These are phyloP conservation scores for Botrytis tulipae DNA, from an alignment of 2,329 filamentous ascomycete species.

Conservation along the genomic window DNA sequence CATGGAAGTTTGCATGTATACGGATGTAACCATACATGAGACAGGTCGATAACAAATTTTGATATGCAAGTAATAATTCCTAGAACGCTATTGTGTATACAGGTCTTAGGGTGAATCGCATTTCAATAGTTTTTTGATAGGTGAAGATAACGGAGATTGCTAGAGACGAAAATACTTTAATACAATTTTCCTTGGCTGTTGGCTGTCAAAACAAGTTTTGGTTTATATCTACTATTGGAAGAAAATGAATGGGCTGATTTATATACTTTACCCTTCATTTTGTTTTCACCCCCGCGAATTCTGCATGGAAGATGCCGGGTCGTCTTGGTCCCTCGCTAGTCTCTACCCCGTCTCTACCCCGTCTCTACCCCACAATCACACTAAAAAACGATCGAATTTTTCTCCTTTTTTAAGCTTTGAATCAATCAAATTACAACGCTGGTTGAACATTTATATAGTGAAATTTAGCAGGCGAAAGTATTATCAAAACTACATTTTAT, in stretches of 20 bases:
- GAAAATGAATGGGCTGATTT: not conserved
- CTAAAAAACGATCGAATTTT: no score
- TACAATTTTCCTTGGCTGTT: not conserved
- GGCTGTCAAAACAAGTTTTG: not conserved
- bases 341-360: conserved; percentile 1
- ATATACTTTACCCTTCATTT: not conserved
- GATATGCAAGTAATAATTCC: not conserved
- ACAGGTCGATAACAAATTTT: not conserved
- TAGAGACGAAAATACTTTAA: not conserved
- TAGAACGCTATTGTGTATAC: not conserved
- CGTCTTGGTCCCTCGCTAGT: not conserved
- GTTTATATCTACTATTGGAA: not conserved
- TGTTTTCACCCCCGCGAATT: not conserved
- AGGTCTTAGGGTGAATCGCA: not conserved
- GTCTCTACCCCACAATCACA: not conserved
- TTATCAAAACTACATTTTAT: no score
- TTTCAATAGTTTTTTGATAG: not conserved
- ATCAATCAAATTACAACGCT: no score
- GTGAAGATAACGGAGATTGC: not conserved
- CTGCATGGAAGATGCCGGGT: not conserved
- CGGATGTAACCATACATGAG: not conserved
- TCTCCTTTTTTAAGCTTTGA: no score
- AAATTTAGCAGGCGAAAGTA: no score
- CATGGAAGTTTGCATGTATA: not conserved
- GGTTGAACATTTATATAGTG: no score